These are phyloP conservation scores for Fusarium sp. DNA, from an alignment of 2,329 filamentous ascomycete species.

Conservation along the genomic window DNA sequence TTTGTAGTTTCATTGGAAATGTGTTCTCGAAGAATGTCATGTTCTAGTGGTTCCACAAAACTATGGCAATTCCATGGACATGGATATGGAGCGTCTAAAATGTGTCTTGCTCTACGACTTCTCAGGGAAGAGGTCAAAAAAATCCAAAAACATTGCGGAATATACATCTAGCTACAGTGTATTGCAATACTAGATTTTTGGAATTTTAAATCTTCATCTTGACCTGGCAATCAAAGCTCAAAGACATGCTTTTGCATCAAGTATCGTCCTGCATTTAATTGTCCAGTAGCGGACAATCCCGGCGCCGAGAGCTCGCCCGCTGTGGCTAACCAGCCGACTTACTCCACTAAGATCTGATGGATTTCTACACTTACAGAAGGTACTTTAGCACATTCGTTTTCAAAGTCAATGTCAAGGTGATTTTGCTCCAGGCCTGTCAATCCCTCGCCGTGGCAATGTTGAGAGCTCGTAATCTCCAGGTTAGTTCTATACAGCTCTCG, in stretches of 20 bases:
- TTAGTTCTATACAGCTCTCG: constrained; percentile 37
- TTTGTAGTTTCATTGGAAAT: constrained; percentile 30
- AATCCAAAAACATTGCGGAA: neutral
- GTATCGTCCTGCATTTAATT: neutral
- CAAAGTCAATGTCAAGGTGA: constrained; percentile 40
- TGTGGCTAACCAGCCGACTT: constrained; percentile 27
- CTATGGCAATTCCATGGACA: constrained; percentile 2
- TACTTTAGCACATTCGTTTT: constrained; percentile 20
- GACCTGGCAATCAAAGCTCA: neutral
- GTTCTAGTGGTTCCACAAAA: constrained; percentile 36
- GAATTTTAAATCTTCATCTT: neutral
- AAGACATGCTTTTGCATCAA: neutral
- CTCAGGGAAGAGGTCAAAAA: neutral
- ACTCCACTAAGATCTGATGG: constrained; percentile 31
- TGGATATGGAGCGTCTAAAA: neutral
- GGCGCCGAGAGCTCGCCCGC: constrained; percentile 19
- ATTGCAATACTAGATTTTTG: neutral
- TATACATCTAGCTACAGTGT: neutral
- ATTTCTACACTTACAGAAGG: constrained; percentile 23
- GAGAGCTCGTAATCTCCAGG: constrained; percentile 56
- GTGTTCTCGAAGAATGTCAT: constrained; percentile 35
- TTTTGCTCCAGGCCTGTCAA: constrained; percentile 35
- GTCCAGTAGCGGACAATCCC: constrained; percentile 39
- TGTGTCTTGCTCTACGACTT: neutral
- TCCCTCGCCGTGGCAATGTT: constrained; percentile 54